Evolutionary conservation across 202 grass and related monocot species (phyloP).

Genomic region (Setaria italica): DNA sequence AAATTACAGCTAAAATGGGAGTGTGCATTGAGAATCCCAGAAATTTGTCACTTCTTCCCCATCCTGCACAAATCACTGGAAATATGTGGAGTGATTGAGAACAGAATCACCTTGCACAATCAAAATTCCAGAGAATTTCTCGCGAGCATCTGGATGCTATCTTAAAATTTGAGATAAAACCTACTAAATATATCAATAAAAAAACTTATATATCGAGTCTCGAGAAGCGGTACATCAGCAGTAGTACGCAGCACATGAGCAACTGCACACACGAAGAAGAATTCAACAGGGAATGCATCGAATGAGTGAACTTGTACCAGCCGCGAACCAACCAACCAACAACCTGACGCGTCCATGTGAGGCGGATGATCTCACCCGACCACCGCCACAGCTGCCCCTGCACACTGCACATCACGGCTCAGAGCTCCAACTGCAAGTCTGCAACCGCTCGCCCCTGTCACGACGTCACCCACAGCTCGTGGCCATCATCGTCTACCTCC

Average conservation of each 20-base stretch:
- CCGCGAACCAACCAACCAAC: conserved; percentile 6
- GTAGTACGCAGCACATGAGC: not conserved
- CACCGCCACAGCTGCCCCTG: not conserved
- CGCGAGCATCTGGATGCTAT: not conserved
- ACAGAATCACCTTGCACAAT: not conserved
- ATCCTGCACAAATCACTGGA: not conserved
- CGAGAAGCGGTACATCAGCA: not conserved
- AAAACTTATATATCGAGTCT: not conserved
- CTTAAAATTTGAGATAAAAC: not conserved
- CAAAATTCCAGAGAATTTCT: not conserved
- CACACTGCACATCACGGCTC: no score
- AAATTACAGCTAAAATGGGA: not conserved
- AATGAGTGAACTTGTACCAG: not conserved
- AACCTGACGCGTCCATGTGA: conserved; percentile 18
- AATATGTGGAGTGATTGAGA: no score
- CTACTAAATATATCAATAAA: not conserved
- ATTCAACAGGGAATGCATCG: conserved; percentile 6
- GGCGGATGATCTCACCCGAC: not conserved
- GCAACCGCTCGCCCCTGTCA: not conserved
- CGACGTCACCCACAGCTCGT: not conserved
- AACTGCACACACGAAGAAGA: not conserved
- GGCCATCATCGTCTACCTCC: conserved; percentile 2
- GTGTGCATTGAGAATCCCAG: not conserved
- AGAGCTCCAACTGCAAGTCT: no score
- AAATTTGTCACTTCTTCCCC: no score